Evolutionary conservation across 192 early-diverging fungal genomes (phyloP), one percentile per base, ranked within the genome.

Genomic region (Backusella tuberculispora): DNA sequence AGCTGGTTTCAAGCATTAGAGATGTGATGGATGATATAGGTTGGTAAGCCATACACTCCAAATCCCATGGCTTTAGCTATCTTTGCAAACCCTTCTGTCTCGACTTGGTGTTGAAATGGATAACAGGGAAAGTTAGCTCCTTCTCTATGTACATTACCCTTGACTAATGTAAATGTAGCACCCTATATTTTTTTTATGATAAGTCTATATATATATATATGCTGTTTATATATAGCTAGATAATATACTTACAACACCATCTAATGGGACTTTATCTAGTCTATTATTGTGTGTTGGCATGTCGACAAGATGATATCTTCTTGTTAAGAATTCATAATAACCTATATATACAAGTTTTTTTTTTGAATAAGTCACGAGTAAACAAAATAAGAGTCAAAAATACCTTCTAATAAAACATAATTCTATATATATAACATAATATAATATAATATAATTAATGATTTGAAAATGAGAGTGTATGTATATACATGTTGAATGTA

Each of bases 31-130:
- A 88, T 82, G 37, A 84, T 77, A 76, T 88, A 88, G 44, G 68
- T 80, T 14, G 88, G 88, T 47, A 89, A 73, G 0, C 88, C 88
- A 70, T 77, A 86, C 4, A 87, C 85, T 19, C 85, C 83, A 78
- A 79, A 89, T 3, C 88, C 88, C 65, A 86, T 75, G 0, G 83
- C 86, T 72, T 85, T 87, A 63, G 88, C 88, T 48, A 89, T 83
- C 74, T 89, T 89, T 46, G 86, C 88, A 85, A 89, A 87, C 1
- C 86, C 88, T 80, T 89, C 88, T 44, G 86, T 89, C 71, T 89
- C 88, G 3, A 89, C 83, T 56, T 86, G 82, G 66, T 89, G 88
- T 71, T 87, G 81, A 37, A 86, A 88, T 17, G 85, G 69, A 78
- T 81, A 87, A 2, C 86, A 66, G 9, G 88, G 88, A 48, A 89